Conservation (phyloP, 2,329 filamentous ascomycete species). For the Rhinocladiella similis region DNA sequence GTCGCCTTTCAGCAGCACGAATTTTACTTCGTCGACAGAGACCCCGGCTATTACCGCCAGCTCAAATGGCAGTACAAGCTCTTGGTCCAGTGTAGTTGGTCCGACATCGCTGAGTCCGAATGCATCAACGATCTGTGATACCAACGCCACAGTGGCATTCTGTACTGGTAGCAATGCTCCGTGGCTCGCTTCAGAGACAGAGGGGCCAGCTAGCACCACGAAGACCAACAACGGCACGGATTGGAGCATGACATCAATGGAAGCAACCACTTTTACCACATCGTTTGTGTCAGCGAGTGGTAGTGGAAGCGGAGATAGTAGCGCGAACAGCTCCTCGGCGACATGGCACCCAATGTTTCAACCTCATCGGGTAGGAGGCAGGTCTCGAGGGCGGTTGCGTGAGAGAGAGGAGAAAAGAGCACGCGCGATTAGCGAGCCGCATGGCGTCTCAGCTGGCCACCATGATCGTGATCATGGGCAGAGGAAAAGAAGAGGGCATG, state of each 20-base stretch:
- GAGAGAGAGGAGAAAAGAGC: background rate
- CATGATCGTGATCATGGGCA: background rate
- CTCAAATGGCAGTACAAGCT: background rate
- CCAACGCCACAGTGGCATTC: conserved; percentile 1
- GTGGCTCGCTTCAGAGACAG: background rate
- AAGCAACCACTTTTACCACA: background rate
- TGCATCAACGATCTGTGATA: conserved; percentile 13
- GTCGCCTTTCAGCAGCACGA: background rate
- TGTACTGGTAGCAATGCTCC: conserved; percentile 4
- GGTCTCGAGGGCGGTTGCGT: background rate
- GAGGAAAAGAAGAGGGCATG: background rate
- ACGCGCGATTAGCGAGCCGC: background rate
- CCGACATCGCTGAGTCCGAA: conserved; percentile 4
- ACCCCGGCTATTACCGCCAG: background rate
- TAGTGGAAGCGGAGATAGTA: background rate
- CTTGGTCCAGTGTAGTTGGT: background rate
- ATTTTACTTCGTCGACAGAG: background rate
- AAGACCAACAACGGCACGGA: background rate
- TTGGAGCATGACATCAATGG: background rate
- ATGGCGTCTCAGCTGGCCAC: background rate
- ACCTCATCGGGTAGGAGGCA: background rate
- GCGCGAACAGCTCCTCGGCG: background rate
- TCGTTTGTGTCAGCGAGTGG: background rate
- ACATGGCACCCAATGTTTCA: background rate
- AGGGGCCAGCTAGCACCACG: background rate